phyloP scores from a whole-genome alignment of 2,329 filamentous ascomycete species.

The Microascus cirrosus region DNA sequence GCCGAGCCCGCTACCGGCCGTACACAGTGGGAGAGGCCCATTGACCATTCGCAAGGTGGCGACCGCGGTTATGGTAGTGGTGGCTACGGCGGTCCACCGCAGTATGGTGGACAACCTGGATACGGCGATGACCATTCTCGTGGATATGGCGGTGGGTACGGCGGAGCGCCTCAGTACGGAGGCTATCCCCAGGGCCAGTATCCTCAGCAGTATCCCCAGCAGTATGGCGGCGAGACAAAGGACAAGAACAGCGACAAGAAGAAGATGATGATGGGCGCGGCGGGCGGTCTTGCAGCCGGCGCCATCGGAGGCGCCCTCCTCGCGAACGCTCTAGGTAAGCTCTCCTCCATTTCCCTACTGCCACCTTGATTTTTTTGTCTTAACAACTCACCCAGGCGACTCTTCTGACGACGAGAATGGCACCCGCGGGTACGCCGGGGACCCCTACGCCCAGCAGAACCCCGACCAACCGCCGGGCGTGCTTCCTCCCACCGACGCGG shows the following conservation, averaged over 20 bases:
- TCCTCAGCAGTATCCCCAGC: slow-evolving; percentile 10
- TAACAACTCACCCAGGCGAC: slow-evolving; percentile 6
- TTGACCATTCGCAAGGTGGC: slow-evolving; percentile 8
- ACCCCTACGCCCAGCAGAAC: slow-evolving; percentile 6
- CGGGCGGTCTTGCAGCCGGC: slow-evolving; percentile 46
- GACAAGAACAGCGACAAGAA: slow-evolving; percentile 34
- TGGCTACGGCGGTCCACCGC: neutral
- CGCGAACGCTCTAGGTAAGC: slow-evolving; percentile 42
- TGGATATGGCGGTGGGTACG: slow-evolving; percentile 5
- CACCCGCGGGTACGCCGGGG: slow-evolving; percentile 1
- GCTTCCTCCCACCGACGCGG: slow-evolving; percentile 24
- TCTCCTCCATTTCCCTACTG: neutral
- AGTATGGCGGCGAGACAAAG: slow-evolving; percentile 9
- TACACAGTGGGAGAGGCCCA: slow-evolving; percentile 53
- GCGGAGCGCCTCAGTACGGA: slow-evolving; percentile 10
- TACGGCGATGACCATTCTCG: slow-evolving; percentile 1
- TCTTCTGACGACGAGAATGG: slow-evolving; percentile 9
- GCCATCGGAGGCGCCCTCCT: slow-evolving; percentile 47
- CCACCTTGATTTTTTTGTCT: too few species aligned
- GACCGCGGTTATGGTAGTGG: neutral
- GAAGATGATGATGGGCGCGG: slow-evolving; percentile 45
- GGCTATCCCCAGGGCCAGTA: slow-evolving; percentile 11
- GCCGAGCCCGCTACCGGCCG: slow-evolving; percentile 48
- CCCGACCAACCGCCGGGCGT: slow-evolving; percentile 18
- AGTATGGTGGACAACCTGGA: neutral